These are phyloP conservation scores for Mycena venus DNA, from an alignment of 768 basidiomycete genomes.

Conservation along the genomic window DNA sequence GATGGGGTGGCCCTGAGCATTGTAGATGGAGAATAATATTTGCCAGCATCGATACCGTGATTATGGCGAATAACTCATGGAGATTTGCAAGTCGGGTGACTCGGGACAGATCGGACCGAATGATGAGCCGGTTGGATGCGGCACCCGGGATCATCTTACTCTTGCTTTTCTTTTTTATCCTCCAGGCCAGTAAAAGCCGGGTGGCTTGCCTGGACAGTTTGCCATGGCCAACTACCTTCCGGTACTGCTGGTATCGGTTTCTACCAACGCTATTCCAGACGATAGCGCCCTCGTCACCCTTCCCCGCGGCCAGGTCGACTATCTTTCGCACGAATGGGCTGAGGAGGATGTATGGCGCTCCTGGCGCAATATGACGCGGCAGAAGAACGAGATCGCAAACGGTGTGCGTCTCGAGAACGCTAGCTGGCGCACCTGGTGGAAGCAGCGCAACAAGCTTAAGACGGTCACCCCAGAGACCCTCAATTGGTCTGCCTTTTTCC, in stretches of 20 bases:
- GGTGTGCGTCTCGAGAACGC: slow-evolving; percentile 97
- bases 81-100: not conserved
- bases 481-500: slow-evolving; percentile 87
- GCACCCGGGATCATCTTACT: not conserved
- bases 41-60: too few relatives aligned
- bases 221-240: slow-evolving; percentile 78
- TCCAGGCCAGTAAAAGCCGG: not conserved
- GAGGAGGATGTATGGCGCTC: slow-evolving; percentile 99
- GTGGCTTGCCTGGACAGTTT: not conserved
- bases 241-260: slow-evolving; percentile 75
- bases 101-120: too few relatives aligned
- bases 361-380: slow-evolving; percentile 98
- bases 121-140: too few relatives aligned
- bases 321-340: slow-evolving; percentile 96
- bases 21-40: too few relatives aligned
- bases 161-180: not conserved
- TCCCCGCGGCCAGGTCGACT: slow-evolving; percentile 96
- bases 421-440: slow-evolving; percentile 99
- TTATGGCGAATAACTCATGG: not conserved
- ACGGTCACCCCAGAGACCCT: slow-evolving; percentile 97
- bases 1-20: too few relatives aligned
- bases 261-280: slow-evolving; percentile 72
- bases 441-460: slow-evolving; percentile 95
- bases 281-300: slow-evolving; percentile 86
- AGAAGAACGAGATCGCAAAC: slow-evolving; percentile 98